Percentiles rank a stretch among this genome's conserved stretches.
These are phyloP conservation scores for Podochytrium sp. DNA, from an alignment of 192 early-diverging fungal species.

Conservation along the genomic window DNA sequence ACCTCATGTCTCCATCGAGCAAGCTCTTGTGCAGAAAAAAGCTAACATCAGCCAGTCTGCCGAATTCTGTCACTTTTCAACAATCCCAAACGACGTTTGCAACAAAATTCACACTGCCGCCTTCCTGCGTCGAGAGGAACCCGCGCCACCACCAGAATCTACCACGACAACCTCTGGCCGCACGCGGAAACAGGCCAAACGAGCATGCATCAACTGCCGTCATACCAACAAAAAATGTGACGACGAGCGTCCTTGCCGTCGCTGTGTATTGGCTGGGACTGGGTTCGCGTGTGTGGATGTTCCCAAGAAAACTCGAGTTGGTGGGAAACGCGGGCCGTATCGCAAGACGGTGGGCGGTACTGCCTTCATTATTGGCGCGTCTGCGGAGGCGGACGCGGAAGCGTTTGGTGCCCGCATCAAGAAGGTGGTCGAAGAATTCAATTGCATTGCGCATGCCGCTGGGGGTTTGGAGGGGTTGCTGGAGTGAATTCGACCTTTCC, in stretches of 20 bases:
- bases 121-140: background rate
- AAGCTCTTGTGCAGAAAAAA: background rate
- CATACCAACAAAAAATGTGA: constrained; percentile 93
- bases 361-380: background rate
- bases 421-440: too few relatives aligned
- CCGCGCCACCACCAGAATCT: background rate
- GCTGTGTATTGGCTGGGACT: constrained; percentile 78
- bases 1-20: too few relatives aligned
- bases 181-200: background rate
- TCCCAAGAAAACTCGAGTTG: background rate
- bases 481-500: background rate
- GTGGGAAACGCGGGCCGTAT: constrained; percentile 9
- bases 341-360: background rate
- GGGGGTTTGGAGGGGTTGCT: too few relatives aligned
- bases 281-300: constrained; percentile 69
- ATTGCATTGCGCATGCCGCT: too few relatives aligned
- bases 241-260: constrained; percentile 78
- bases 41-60: background rate
- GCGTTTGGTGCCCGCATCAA: background rate
- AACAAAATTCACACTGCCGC: background rate
- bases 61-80: background rate
- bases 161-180: background rate
- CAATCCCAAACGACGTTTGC: background rate
- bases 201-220: constrained; percentile 70
- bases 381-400: background rate